Conservation (phyloP, 163 green algal genomes). For the Scenedesmus sp. region DNA sequence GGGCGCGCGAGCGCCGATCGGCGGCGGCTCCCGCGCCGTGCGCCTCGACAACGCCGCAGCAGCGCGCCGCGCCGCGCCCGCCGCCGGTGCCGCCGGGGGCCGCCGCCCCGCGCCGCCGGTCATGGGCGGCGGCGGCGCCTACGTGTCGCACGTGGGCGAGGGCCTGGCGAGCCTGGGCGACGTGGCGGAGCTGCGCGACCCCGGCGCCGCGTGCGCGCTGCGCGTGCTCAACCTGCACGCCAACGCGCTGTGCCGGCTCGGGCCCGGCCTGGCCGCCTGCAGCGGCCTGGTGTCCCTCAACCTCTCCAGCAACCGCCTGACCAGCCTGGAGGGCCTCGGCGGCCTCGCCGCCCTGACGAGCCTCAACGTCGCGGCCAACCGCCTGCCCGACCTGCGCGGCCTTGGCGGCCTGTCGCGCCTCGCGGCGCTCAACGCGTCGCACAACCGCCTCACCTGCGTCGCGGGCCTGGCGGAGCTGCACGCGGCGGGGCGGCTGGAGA, state of each 20-base stretch:
- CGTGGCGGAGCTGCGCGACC: slow-evolving; percentile 56
- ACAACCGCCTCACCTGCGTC: slow-evolving; percentile 56
- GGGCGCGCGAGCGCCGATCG: too few species aligned
- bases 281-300: slow-evolving; percentile 58
- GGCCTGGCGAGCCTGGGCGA: slow-evolving; percentile 51
- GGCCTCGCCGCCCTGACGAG: slow-evolving; percentile 45
- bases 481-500: slow-evolving; percentile 46
- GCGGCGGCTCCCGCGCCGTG: too few species aligned
- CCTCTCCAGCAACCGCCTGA: slow-evolving; percentile 74
- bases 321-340: slow-evolving; percentile 46
- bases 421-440: slow-evolving; percentile 64
- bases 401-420: slow-evolving; percentile 48
- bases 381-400: slow-evolving; percentile 53
- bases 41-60: too few species aligned
- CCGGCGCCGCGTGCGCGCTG: slow-evolving; percentile 1
- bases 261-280: slow-evolving; percentile 53
- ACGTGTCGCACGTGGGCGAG: slow-evolving; percentile 56
- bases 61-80: too few species aligned
- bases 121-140: not conserved
- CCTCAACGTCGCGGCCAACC: slow-evolving; percentile 81
- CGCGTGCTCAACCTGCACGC: slow-evolving; percentile 72
- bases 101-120: not conserved
- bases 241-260: slow-evolving; percentile 67
- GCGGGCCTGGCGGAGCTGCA: slow-evolving; percentile 52
- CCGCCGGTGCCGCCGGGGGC: too few species aligned